Percentiles rank a stretch among this genome's conserved stretches.
Conservation (phyloP, 805 yeast genomes). For the Barnettozyma wickerhamii region DNA sequence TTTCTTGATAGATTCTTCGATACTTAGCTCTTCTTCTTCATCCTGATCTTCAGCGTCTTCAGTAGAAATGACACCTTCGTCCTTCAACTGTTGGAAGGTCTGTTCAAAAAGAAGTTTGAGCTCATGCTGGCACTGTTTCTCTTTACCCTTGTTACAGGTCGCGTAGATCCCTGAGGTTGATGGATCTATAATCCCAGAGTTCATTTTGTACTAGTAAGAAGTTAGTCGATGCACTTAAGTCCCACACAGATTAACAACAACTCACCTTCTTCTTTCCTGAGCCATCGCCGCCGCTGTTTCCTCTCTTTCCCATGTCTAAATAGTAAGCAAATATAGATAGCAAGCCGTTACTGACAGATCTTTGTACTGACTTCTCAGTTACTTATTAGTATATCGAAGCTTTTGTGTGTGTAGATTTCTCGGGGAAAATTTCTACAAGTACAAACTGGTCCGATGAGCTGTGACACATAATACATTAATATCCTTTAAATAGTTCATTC, state of each 20-base stretch:
- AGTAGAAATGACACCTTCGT: slow-evolving; percentile 30
- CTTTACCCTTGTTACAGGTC: slow-evolving; percentile 81
- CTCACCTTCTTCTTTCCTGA: slow-evolving; percentile 1
- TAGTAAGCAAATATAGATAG: neutral
- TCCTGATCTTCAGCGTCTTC: slow-evolving; percentile 19
- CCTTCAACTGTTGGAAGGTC: slow-evolving; percentile 42
- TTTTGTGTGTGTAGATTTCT: neutral
- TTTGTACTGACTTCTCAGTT: neutral
- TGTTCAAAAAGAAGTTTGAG: slow-evolving; percentile 55
- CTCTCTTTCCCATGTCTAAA: slow-evolving; percentile 3
- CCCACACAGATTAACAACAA: too few species aligned
- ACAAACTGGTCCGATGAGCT: too few species aligned
- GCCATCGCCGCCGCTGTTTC: neutral
- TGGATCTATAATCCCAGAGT: slow-evolving; percentile 65
- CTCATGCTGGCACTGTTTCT: slow-evolving; percentile 73
- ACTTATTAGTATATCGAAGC: neutral
- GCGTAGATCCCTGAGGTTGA: slow-evolving; percentile 85
- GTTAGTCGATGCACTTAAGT: too few species aligned
- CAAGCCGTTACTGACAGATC: neutral
- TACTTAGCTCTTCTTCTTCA: slow-evolving; percentile 43
- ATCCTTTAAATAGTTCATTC: too few species aligned
- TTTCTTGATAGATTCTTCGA: slow-evolving; percentile 71
- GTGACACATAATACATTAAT: too few species aligned
- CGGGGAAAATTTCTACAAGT: neutral
- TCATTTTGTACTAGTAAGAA: slow-evolving; percentile 33